These are phyloP conservation scores for Penicillium sp. DNA, from an alignment of 2,329 filamentous ascomycete genomes.

Conservation along the genomic window DNA sequence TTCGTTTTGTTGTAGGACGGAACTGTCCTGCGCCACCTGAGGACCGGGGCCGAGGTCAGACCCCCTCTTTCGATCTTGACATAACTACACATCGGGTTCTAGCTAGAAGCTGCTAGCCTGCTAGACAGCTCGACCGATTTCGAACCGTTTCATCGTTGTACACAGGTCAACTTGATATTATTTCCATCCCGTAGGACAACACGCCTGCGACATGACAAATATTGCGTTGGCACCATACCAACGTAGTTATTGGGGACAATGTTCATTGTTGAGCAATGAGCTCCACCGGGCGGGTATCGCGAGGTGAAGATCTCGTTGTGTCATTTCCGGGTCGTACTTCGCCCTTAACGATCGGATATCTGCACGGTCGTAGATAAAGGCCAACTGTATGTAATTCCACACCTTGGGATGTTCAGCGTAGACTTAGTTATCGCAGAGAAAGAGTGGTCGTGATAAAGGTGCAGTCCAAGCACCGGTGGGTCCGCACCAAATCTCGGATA, in stretches of 20 bases:
- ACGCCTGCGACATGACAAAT: slow-evolving; percentile 20
- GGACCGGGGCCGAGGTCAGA: too few species aligned
- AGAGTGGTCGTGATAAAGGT: neutral
- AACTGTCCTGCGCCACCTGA: too few species aligned
- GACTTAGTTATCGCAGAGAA: too few species aligned
- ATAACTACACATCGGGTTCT: too few species aligned
- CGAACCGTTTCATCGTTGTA: neutral
- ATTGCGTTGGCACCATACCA: slow-evolving; percentile 17
- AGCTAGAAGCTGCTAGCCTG: too few species aligned
- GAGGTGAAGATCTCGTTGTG: slow-evolving; percentile 20
- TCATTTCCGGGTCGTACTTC: neutral
- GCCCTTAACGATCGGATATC: slow-evolving; percentile 14
- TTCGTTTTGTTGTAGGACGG: too few species aligned
- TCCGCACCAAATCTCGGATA: neutral
- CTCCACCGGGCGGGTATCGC: slow-evolving; percentile 20
- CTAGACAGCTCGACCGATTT: too few species aligned
- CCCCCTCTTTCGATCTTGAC: too few species aligned
- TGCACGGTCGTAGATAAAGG: slow-evolving; percentile 14
- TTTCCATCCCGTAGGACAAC: slow-evolving; percentile 16
- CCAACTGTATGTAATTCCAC: neutral
- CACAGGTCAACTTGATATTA: slow-evolving; percentile 18
- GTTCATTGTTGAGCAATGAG: too few species aligned
- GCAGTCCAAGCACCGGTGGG: neutral
- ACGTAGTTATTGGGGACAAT: slow-evolving; percentile 10
- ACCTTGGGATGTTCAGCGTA: neutral